phyloP scores from a whole-genome alignment of 805 yeast genomes.

The Candida gorgasii region DNA sequence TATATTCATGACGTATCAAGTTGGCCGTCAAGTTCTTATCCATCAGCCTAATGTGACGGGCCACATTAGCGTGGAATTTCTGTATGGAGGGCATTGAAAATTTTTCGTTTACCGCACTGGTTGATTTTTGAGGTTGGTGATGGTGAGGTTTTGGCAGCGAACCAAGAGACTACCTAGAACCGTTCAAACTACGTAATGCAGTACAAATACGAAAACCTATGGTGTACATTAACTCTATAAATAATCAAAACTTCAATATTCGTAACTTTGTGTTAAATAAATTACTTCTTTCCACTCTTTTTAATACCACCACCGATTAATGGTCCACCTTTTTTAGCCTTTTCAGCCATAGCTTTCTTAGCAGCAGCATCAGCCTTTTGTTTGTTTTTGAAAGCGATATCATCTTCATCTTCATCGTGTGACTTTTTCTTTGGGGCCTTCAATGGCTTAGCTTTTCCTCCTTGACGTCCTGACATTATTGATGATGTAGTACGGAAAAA shows the following conservation, averaged over 20 bases:
- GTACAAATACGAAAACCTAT: too few species aligned
- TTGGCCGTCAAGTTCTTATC: conserved; percentile 45
- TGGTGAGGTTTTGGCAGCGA: too few species aligned
- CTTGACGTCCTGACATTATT: conserved; percentile 92
- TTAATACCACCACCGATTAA: conserved; percentile 93
- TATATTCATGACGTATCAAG: conserved; percentile 44
- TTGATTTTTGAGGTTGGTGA: neutral
- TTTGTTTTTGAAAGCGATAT: conserved; percentile 85
- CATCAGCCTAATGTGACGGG: conserved; percentile 45
- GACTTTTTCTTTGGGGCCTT: conserved; percentile 82
- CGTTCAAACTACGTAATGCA: too few species aligned
- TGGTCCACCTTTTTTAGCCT: conserved; percentile 90
- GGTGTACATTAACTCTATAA: neutral
- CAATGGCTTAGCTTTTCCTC: conserved; percentile 92
- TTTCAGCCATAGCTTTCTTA: conserved; percentile 82
- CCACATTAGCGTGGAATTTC: conserved; percentile 43
- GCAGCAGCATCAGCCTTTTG: conserved; percentile 95
- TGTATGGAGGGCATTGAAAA: conserved; percentile 41
- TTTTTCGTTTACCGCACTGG: conserved; percentile 4
- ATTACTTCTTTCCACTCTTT: conserved; percentile 59
- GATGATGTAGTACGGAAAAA: neutral
- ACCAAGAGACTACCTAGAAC: too few species aligned
- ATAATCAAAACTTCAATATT: too few species aligned
- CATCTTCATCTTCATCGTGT: conserved; percentile 83
- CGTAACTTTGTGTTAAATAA: neutral